These are phyloP conservation scores for Prosopis cineraria DNA, from an alignment of 306 rosid species.

Conservation along the genomic window DNA sequence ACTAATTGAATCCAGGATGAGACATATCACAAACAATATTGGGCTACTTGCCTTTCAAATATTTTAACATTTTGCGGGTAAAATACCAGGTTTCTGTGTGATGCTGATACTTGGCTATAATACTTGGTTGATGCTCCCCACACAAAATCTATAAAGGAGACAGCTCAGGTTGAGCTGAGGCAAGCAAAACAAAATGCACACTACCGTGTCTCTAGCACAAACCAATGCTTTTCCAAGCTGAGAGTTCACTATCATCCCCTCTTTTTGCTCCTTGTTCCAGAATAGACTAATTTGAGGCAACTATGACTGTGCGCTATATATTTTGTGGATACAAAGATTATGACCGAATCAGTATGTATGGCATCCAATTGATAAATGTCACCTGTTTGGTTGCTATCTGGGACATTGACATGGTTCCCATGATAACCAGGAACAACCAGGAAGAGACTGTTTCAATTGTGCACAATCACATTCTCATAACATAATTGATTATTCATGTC, in stretches of 20 bases:
- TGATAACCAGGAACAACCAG: too few species aligned
- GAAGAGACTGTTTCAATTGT: not conserved
- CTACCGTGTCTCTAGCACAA: not conserved
- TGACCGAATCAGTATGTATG: not conserved
- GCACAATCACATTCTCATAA: constrained; percentile 18
- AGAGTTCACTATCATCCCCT: not conserved
- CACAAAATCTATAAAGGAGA: not conserved
- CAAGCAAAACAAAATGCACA: not conserved
- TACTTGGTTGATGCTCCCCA: not conserved
- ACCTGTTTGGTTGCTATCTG: not conserved
- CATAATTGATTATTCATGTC: constrained; percentile 24
- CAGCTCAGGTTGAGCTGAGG: not conserved
- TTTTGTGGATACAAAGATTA: not conserved
- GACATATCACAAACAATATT: not conserved
- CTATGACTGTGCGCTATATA: not conserved
- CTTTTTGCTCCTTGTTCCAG: not conserved
- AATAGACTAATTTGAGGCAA: not conserved
- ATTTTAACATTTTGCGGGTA: not conserved
- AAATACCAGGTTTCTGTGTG: not conserved
- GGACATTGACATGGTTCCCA: not conserved
- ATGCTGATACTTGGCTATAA: not conserved
- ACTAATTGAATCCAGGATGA: too few species aligned
- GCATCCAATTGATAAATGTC: not conserved
- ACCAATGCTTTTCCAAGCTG: not conserved
- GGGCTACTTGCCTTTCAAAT: not conserved